Evolutionary conservation across 75 land plant genomes (phyloP), one percentile per base, ranked within the genome.

Genomic region (Pseudotsuga menziesii): DNA sequence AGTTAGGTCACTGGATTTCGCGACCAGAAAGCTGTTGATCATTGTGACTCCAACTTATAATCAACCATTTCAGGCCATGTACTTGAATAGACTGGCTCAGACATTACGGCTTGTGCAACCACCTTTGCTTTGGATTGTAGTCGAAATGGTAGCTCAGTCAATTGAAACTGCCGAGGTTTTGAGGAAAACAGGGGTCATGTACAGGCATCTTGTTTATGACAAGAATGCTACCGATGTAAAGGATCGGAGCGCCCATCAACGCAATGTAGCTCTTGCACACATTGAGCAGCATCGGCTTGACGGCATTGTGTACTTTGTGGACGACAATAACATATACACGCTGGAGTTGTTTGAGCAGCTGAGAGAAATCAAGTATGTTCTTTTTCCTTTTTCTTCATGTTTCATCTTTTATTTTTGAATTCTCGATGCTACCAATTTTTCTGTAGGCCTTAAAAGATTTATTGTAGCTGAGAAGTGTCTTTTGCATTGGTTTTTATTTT

Each of bases 221-320:
- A 84, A 82, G 78, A 94, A 97, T 76, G 76, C 83, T 29, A 89
- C 93, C 9, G 84, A 97, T 41, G 62, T 85, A 1, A 91, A 92
- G 79, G 99, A 92, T 61, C 88, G 97, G 36, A 88, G 92, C 12
- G 89, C 85, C 19, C 89, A 94, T 78, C 98, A 90, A 84, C 78
- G 99, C 73, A 94, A 97, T 67, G 66, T 78, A 0, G 99, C 99
- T 11, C 78, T 97, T 15, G 84, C 76, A 35, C 98, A 92, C 81
- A 94, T 97, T 57, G 89, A 94, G 73, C 77, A 77, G 35, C 99
- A 94, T 83, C 83, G 80, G 77, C 87, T 97, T 3, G 90, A 92
- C 76, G 99, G 99, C 59, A 88, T 97, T 57, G 92, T 97, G 32
- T 95, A 97, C 77, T 97, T 97, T 60, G 99, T 98, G 2, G 99